A percentile compares a stretch with the other conserved stretches of the same genome.
These are phyloP conservation scores for Colletotrichum noveboracense DNA, from an alignment of 2,329 filamentous ascomycete species.

Conservation along the genomic window DNA sequence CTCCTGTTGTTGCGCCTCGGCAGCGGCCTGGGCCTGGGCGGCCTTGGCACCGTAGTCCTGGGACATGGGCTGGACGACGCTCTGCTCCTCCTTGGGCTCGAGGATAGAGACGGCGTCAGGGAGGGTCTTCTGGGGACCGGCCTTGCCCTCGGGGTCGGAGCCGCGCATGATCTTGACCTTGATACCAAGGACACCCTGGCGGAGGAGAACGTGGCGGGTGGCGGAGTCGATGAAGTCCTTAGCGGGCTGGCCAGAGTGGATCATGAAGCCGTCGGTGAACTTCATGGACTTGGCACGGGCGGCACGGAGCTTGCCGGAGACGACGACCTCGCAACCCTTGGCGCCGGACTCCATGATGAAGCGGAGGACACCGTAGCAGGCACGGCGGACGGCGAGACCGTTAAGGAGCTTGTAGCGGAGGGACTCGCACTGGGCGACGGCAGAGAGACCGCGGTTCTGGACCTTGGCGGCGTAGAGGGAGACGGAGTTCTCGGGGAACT, in stretches of 20 bases:
- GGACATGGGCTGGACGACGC: constrained; percentile 91
- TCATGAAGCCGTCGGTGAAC: constrained; percentile 99
- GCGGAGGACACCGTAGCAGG: constrained; percentile 99
- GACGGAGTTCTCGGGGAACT: constrained; percentile 99
- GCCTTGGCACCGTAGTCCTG: constrained; percentile 99
- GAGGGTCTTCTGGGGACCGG: constrained; percentile 94
- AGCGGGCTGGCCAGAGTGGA: constrained; percentile 99
- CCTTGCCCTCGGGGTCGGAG: constrained; percentile 99
- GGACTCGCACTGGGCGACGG: constrained; percentile 99
- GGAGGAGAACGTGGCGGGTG: constrained; percentile 98
- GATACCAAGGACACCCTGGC: constrained; percentile 99
- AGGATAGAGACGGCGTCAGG: constrained; percentile 99
- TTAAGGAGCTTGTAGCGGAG: constrained; percentile 99
- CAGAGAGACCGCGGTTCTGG: constrained; percentile 99
- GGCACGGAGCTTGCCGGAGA: constrained; percentile 98
- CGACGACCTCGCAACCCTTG: constrained; percentile 99
- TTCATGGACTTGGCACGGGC: constrained; percentile 99
- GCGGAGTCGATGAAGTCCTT: constrained; percentile 99
- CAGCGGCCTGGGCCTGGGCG: constrained; percentile 67
- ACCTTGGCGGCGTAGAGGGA: constrained; percentile 99
- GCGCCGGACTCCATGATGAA: constrained; percentile 99
- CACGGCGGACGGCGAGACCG: constrained; percentile 96
- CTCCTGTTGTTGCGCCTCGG: constrained; percentile 64
- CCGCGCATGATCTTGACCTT: constrained; percentile 99
- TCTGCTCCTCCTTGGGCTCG: constrained; percentile 99